Percentiles rank a stretch among this genome's conserved stretches.
Evolutionary conservation across 345 rosid genomes (phyloP).

Genomic region (Anacardium occidentale): DNA sequence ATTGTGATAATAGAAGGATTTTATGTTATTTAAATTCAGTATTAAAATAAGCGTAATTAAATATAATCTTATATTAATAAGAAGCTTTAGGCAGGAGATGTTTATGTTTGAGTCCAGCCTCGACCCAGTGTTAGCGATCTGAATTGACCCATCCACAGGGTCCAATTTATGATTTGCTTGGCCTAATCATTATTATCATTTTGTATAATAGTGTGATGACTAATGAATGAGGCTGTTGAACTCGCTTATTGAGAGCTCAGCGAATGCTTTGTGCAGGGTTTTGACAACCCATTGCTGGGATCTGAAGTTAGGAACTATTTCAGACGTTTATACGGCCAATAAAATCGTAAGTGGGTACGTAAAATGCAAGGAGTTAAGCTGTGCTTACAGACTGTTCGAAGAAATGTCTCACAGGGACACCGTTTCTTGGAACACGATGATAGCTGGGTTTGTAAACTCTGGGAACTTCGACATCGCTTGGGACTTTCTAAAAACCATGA

Average conservation of each 20-base stretch:
- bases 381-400: conserved; percentile 56
- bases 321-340: conserved; percentile 53
- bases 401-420: conserved; percentile 57
- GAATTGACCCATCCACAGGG: too few relatives aligned
- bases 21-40: too few relatives aligned
- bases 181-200: not conserved
- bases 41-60: too few relatives aligned
- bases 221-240: conserved; percentile 41
- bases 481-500: conserved; percentile 45
- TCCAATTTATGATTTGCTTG: too few relatives aligned
- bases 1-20: too few relatives aligned
- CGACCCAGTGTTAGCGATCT: too few relatives aligned
- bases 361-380: conserved; percentile 23
- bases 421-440: conserved; percentile 74
- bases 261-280: conserved; percentile 35
- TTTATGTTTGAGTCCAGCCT: too few relatives aligned
- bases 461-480: conserved; percentile 44
- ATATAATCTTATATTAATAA: too few relatives aligned
- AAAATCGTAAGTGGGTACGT: conserved; percentile 38
- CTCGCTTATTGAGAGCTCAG: conserved; percentile 22
- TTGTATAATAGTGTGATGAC: not conserved
- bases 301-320: conserved; percentile 41
- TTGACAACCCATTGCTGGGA: conserved; percentile 42
- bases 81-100: too few relatives aligned
- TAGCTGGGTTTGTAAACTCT: conserved; percentile 53